A percentile compares a stretch with the other conserved stretches of the same genome.
Evolutionary conservation across 2,329 filamentous ascomycete genomes (phyloP).

Genomic region (Zasmidium angulare): DNA sequence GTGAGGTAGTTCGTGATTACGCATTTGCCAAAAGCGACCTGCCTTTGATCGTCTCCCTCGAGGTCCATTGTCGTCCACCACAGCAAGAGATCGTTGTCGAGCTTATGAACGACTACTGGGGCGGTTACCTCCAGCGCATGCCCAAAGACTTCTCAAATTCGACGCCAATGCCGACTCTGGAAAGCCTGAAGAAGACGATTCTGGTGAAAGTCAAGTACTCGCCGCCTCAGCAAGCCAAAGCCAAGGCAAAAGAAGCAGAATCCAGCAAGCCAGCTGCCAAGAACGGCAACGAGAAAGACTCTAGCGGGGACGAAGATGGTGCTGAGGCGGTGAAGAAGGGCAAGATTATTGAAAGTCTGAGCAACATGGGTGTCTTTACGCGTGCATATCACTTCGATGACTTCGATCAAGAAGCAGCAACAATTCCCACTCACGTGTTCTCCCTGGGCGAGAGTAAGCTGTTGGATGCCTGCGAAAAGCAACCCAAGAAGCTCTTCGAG

Average conservation of each 20-base stretch:
- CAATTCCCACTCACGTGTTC: conserved; percentile 62
- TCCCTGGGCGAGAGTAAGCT: conserved; percentile 62
- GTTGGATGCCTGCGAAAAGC: conserved; percentile 64
- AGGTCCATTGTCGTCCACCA: conserved; percentile 78
- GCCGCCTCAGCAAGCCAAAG: conserved; percentile 36
- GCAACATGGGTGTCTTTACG: conserved; percentile 79
- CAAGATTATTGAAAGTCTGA: conserved; percentile 69
- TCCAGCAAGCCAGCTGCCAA: conserved; percentile 12
- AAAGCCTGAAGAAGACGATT: conserved; percentile 75
- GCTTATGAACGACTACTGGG: conserved; percentile 91
- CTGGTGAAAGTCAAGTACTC: conserved; percentile 54
- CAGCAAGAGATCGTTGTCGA: conserved; percentile 87
- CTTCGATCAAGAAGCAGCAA: conserved; percentile 62
- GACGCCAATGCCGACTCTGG: conserved; percentile 64
- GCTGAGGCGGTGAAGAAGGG: conserved; percentile 46
- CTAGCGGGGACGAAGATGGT: conserved; percentile 42
- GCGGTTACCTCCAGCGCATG: conserved; percentile 67
- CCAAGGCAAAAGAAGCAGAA: conserved; percentile 13
- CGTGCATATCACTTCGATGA: conserved; percentile 77
- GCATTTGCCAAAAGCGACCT: conserved; percentile 72
- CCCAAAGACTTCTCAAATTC: conserved; percentile 46
- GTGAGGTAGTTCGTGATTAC: conserved; percentile 72
- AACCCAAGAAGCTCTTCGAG: conserved; percentile 64
- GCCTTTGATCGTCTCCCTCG: conserved; percentile 86
- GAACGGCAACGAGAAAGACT: conserved; percentile 21